These are phyloP conservation scores for Thermomyces lanuginosus DNA, from an alignment of 2,329 filamentous ascomycete species.

Conservation along the genomic window DNA sequence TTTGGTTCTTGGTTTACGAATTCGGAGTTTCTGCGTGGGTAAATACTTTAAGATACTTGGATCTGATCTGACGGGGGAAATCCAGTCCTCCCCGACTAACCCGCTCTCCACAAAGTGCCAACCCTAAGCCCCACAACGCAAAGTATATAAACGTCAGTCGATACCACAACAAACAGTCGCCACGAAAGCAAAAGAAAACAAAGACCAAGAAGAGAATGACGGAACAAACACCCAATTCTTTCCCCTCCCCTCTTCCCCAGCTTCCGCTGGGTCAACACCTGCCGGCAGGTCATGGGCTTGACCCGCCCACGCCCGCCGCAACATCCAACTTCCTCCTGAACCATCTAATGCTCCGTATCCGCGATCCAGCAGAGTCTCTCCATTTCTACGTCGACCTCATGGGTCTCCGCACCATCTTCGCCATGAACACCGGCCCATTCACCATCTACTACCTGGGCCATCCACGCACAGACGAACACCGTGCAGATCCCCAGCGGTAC, in stretches of 20 bases:
- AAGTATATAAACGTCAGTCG: too few species aligned
- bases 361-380: constrained; percentile 18
- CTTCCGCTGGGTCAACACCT: constrained; percentile 1
- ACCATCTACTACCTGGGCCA: constrained; percentile 27
- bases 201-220: too few species aligned
- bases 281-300: constrained; percentile 7
- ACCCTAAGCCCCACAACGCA: too few species aligned
- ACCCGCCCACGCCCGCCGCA: constrained; percentile 11
- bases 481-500: constrained; percentile 14
- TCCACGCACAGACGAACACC: constrained; percentile 15
- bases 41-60: too few species aligned
- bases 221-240: constrained; percentile 3
- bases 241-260: constrained; percentile 1
- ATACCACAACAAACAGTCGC: too few species aligned
- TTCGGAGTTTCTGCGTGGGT: too few species aligned
- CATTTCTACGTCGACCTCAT: constrained; percentile 24
- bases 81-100: too few species aligned
- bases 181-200: neutral
- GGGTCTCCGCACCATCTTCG: constrained; percentile 26
- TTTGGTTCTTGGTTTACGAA: too few species aligned
- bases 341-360: constrained; percentile 23
- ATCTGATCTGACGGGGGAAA: too few species aligned
- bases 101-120: too few species aligned
- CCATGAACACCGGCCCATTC: constrained; percentile 24
- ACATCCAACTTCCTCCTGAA: constrained; percentile 23